Evolutionary conservation across 2,329 filamentous ascomycete species (phyloP).

Genomic region (Sclerotinia sclerotiorum): DNA sequence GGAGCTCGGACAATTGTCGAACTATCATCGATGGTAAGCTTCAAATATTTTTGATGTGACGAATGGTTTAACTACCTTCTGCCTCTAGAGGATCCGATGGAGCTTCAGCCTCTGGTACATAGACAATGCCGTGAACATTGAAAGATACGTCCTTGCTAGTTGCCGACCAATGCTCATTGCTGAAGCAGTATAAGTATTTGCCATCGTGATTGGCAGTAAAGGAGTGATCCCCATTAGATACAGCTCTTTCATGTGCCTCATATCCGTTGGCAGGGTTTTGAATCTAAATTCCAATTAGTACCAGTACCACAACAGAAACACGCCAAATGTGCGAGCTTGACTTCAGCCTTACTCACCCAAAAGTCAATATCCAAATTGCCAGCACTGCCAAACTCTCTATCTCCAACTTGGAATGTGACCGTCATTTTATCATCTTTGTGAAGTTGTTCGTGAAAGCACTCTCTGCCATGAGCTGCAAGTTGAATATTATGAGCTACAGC

Average conservation of each 20-base stretch:
- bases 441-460: conserved; percentile 95
- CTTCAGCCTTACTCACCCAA: conserved; percentile 67
- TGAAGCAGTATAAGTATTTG: conserved; percentile 96
- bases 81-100: conserved; percentile 84
- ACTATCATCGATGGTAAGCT: conserved; percentile 53
- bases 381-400: conserved; percentile 90
- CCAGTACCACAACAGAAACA: not conserved
- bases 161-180: conserved; percentile 96
- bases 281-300: conserved; percentile 53
- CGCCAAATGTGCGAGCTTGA: not conserved
- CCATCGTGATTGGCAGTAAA: conserved; percentile 85
- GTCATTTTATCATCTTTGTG: conserved; percentile 98
- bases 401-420: conserved; percentile 96
- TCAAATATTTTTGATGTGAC: not conserved
- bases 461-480: conserved; percentile 85
- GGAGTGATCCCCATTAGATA: conserved; percentile 89
- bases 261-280: conserved; percentile 73
- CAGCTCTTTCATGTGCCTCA: conserved; percentile 75
- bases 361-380: conserved; percentile 97
- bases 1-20: conserved; percentile 76
- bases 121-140: conserved; percentile 98
- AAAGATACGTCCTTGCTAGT: conserved; percentile 98
- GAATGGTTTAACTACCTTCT: conserved; percentile 63
- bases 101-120: conserved; percentile 84
- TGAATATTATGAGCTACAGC: conserved; percentile 90